Base-by-base conservation (phyloP, 2,329 filamentous ascomycete species). In the Fusarium verrucosum region DNA sequence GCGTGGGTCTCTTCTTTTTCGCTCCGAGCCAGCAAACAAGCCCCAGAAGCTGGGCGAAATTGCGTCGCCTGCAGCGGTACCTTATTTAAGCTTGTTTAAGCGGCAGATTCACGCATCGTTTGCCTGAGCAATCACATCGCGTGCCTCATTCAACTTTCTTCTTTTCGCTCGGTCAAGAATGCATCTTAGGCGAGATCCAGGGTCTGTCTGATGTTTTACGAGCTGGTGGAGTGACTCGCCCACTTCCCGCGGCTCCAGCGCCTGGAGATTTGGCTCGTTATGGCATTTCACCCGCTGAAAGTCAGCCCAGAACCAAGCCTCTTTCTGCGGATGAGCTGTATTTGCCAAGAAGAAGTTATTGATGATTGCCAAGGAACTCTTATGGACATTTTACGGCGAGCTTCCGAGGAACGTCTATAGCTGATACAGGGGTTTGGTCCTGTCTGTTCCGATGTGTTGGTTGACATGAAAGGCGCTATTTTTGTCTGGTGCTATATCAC, bases 41-140 rank as follows among this genome's bases (percentile, higher is more conserved):
- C 14, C 41, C 26, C 35, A 35, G 41, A 22, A 26, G 23, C 32
- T 49, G 56, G 45, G 40, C 25, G 33, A 58, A 26, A 32, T 42
- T 36, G 26, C 25, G 30, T 43, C 50, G 57, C 25, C 52, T 41
- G 35, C 40, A 41, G 9, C 42, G 49, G 7, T n/a, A n/a, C n/a
- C n/a, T n/a, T 23, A 59, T 44, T 66, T 66, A 66, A 66, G 62
- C 62, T 66, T 66, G 62, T 66, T 66, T 66, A 16, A 30, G 37
- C 47, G 43, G 43, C 25, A 65, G 33, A n/a, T 38, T 43, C 14
- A n/a, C 41, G 22, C 25, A 22, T 22, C 11, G 26, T 33, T 32
- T 35, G 37, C 42, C 66, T 46, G 37, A 62, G 53, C 7, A 38
- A 42, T n/a, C 14, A 41, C 45, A 43, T 63, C 58, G 30, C 19